Conservation (phyloP, 306 rosid genomes). For the Lotus japonicus region DNA sequence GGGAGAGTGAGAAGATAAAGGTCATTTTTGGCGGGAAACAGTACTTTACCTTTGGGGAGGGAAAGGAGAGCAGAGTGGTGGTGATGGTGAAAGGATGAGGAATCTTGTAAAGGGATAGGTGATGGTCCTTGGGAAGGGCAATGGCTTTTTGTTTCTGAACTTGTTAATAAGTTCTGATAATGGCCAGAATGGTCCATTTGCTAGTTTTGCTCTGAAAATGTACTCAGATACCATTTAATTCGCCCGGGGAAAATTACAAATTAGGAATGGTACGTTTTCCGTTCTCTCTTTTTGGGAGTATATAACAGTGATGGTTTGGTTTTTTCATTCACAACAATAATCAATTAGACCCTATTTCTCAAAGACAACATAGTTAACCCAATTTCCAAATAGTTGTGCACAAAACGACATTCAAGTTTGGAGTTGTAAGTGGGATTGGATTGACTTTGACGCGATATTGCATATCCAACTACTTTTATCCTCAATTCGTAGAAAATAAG, state of each 20-base stretch:
- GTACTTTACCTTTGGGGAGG: slow-evolving; percentile 11
- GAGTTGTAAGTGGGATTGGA: neutral
- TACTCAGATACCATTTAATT: too few species aligned
- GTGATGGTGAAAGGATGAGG: slow-evolving; percentile 6
- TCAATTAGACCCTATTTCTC: too few species aligned
- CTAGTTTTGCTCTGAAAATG: neutral
- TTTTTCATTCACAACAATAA: too few species aligned
- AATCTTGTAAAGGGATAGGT: slow-evolving; percentile 26
- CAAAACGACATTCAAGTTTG: neutral
- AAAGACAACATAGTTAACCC: too few species aligned
- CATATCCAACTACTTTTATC: neutral
- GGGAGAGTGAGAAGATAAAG: neutral
- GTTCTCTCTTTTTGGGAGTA: too few species aligned
- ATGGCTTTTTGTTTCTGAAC: slow-evolving; percentile 32
- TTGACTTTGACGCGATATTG: neutral
- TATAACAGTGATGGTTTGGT: too few species aligned
- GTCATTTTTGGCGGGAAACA: slow-evolving; percentile 58
- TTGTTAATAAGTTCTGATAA: slow-evolving; percentile 21
- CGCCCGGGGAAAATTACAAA: too few species aligned
- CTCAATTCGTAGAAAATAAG: neutral
- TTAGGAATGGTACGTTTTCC: too few species aligned
- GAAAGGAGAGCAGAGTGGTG: neutral
- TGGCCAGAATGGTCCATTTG: slow-evolving; percentile 29
- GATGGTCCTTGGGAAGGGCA: slow-evolving; percentile 40
- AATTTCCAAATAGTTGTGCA: too few species aligned